Base-by-base conservation (phyloP, 495 filamentous ascomycete genomes). In the Hyaloscypha hepaticicola region DNA sequence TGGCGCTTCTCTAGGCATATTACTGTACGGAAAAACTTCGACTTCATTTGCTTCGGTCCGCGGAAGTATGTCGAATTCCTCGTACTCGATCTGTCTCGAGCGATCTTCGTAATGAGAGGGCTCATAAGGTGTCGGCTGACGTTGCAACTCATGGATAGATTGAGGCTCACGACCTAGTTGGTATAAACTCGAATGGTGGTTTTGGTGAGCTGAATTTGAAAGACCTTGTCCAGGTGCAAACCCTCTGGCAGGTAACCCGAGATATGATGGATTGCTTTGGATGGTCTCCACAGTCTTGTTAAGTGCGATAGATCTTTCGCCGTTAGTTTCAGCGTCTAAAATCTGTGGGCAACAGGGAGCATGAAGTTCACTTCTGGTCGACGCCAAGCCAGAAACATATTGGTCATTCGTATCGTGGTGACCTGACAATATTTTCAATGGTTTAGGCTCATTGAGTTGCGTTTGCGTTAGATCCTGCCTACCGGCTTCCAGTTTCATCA, bases 91-190 rank as follows among this genome's bases (percentile, higher is more conserved):
- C 21, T 26, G 0, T 55, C 3, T 55, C 16, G 24, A 12, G 5
- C 21, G n/a, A 34, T 28, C 50, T 53, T 24, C 50, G 26, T 24
- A 24, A n/a, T 34, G 9, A 21, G 21, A 22, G 19, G 19, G 29
- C 12, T 38, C 27, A 3, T 58, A n/a, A 11, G 26, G 8, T 8
- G 11, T n/a, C 1, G 25, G n/a, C 7, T 49, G 25, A 12, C 28
- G 58, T 58, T 57, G 52, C 14, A 61, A 12, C 41, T 66, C 58
- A 51, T 38, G 31, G 19, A 58, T 50, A 41, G 22, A 58, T 11
- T 50, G 22, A 9, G 58, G 51, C 22, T 55, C 25, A 33, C 38
- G 14, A 8, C 19, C 16, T 16, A 16, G n/a, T n/a, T 51, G 61
- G 4, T 3, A n/a, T n/a, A 8, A 27, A 28, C 34, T 27, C 28